phyloP scores from a whole-genome alignment of 331 rosid species.

The Cydonia oblonga region DNA sequence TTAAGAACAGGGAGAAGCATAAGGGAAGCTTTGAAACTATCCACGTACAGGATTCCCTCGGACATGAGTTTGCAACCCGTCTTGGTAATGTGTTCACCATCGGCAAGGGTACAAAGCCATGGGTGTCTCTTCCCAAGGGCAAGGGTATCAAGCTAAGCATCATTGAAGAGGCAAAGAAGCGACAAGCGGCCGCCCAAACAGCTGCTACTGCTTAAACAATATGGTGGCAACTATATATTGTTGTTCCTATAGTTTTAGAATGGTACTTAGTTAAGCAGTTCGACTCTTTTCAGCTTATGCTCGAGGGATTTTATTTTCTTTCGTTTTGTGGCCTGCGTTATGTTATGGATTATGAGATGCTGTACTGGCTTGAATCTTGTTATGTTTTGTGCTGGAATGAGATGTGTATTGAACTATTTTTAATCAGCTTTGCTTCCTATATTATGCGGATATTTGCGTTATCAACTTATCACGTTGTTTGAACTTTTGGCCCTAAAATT shows the following conservation, averaged over 20 bases:
- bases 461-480: not conserved
- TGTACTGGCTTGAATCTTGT: not conserved
- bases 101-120: slow-evolving; percentile 64
- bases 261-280: slow-evolving; percentile 5
- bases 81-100: slow-evolving; percentile 54
- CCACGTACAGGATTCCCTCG: slow-evolving; percentile 58
- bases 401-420: slow-evolving; percentile 2
- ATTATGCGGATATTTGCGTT: not conserved
- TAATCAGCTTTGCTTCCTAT: not conserved
- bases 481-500: not conserved
- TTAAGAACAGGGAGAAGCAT: slow-evolving; percentile 59
- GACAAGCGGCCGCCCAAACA: slow-evolving; percentile 36
- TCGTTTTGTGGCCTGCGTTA: not conserved
- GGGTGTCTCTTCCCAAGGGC: slow-evolving; percentile 70
- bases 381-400: not conserved
- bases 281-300: not conserved
- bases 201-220: slow-evolving; percentile 30
- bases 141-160: slow-evolving; percentile 64
- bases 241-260: slow-evolving; percentile 4
- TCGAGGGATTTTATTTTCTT: slow-evolving; percentile 1
- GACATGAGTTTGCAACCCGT: slow-evolving; percentile 72
- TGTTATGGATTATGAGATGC: not conserved
- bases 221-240: not conserved
- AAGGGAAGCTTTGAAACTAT: slow-evolving; percentile 66
- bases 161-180: slow-evolving; percentile 69